A percentile compares a stretch with the other conserved stretches of the same genome.
Evolutionary conservation across 2,329 filamentous ascomycete species (phyloP).

Genomic region (Colletotrichum destructivum): DNA sequence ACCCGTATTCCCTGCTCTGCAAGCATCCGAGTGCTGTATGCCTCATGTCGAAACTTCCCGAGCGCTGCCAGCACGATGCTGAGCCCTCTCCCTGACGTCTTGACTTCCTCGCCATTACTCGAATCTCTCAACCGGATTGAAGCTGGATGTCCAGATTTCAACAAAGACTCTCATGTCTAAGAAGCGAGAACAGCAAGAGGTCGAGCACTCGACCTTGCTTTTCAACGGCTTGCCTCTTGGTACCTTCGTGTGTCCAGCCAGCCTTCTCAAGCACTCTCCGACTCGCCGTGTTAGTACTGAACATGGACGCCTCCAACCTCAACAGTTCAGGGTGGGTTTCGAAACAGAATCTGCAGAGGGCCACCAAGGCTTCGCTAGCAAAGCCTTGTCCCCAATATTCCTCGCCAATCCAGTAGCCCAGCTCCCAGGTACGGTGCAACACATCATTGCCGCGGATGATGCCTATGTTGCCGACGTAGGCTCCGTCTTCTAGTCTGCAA

Average conservation of each 20-base stretch:
- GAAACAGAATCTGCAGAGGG: conserved; percentile 62
- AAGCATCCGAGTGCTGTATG: not conserved
- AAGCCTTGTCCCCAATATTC: conserved; percentile 63
- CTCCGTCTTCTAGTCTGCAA: conserved; percentile 50
- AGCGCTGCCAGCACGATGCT: not conserved
- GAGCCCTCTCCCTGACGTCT: not conserved
- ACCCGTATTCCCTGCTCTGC: not conserved
- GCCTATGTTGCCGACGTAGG: conserved; percentile 59
- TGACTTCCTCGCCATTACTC: not conserved
- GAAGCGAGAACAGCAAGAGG: conserved; percentile 55
- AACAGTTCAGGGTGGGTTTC: conserved; percentile 56
- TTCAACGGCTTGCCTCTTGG: conserved; percentile 55
- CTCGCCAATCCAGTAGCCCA: conserved; percentile 65
- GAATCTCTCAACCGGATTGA: not conserved
- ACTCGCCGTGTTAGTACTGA: conserved; percentile 59
- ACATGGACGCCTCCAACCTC: conserved; percentile 59
- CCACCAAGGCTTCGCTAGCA: conserved; percentile 56
- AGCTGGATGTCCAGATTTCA: conserved; percentile 1
- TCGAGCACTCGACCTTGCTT: conserved; percentile 60
- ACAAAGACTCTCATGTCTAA: conserved; percentile 52
- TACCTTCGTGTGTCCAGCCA: conserved; percentile 62
- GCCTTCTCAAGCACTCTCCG: conserved; percentile 57
- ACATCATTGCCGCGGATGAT: conserved; percentile 55
- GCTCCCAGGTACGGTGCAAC: conserved; percentile 60
- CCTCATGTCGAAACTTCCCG: not conserved